Percentiles rank a stretch among this genome's conserved stretches.
Evolutionary conservation across 208 protist genomes (phyloP).

Genomic region (Porcisia hertigi): DNA sequence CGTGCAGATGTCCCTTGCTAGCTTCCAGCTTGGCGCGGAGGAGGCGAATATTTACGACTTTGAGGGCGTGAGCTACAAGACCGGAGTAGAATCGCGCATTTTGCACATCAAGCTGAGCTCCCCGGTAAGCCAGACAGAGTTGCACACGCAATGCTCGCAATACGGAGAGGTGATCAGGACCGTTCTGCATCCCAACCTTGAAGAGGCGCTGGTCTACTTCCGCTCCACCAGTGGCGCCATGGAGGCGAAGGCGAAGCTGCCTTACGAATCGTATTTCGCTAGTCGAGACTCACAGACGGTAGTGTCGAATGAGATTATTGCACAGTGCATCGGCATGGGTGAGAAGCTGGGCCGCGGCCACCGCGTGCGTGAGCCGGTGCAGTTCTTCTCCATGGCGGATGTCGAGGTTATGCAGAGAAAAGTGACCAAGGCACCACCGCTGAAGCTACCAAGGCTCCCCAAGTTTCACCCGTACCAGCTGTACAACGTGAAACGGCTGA

Average conservation of each 20-base stretch:
- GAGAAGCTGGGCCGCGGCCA: slow-evolving; percentile 89
- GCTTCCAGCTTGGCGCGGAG: slow-evolving; percentile 93
- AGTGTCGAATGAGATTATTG: slow-evolving; percentile 82
- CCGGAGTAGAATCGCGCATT: slow-evolving; percentile 69
- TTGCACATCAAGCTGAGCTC: slow-evolving; percentile 60
- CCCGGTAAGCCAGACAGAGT: slow-evolving; percentile 62
- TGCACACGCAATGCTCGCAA: slow-evolving; percentile 68
- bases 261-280: slow-evolving; percentile 65
- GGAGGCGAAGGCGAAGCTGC: slow-evolving; percentile 74
- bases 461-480: slow-evolving; percentile 81
- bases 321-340: slow-evolving; percentile 61
- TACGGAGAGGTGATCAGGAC: slow-evolving; percentile 77
- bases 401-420: slow-evolving; percentile 57
- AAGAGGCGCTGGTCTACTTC: slow-evolving; percentile 84
- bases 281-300: slow-evolving; percentile 67
- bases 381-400: slow-evolving; percentile 70
- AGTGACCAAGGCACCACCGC: slow-evolving; percentile 53
- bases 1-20: slow-evolving; percentile 90
- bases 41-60: slow-evolving; percentile 96
- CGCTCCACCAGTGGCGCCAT: slow-evolving; percentile 76
- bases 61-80: slow-evolving; percentile 93
- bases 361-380: slow-evolving; percentile 66
- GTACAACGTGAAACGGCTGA: slow-evolving; percentile 77
- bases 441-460: slow-evolving; percentile 68
- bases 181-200: slow-evolving; percentile 84